Evolutionary conservation across 257 asterid genomes (phyloP), one percentile per base, ranked within the genome.

Genomic region (Capsicum pubescens): DNA sequence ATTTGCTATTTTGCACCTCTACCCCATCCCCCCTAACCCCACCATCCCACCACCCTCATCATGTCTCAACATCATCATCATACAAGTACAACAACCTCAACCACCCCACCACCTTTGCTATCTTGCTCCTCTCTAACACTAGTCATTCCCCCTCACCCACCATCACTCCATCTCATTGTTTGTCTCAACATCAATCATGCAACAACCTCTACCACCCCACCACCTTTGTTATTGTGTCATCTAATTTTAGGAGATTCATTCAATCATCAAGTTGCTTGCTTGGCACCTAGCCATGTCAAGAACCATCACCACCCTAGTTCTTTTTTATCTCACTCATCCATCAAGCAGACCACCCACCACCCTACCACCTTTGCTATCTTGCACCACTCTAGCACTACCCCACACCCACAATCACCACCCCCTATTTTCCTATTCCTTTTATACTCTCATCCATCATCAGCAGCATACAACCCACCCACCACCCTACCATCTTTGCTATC

Each of bases 161-260:
- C 59, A n/a, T 58, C 42, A 39, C 42, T 39, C 42, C 42, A 39
- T 4, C 42, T 4, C 42, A 39, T 39, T 39, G 42, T 8, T 1
- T 48, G 10, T n/a, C 63, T 16, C 32, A 39, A 39, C 5, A 39
- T 39, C 42, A 39, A 59, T 50, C 46, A n/a, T 19, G 21, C 69
- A 15, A 14, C 85, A 36, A 78, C 84, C 87, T 15, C 71, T 39
- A 7, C 82, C 19, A 36, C 58, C 79, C 79, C 77, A 39, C 84
- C 84, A 39, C 32, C 32, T 26, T 26, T 26, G 32, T 26, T 26
- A 26, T 39, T 39, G 42, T 39, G 42, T 39, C 4, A 39, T 39
- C 42, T 4, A 4, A 39, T 39, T 39, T 39, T 39, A 39, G 42
- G 5, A 39, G 5, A 39, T 39, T 39, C 42, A 39, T 39, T 39